Percentiles rank a stretch among this genome's conserved stretches.
phyloP scores from a whole-genome alignment of 2,329 filamentous ascomycete genomes.

The Diaporthe ampelina region DNA sequence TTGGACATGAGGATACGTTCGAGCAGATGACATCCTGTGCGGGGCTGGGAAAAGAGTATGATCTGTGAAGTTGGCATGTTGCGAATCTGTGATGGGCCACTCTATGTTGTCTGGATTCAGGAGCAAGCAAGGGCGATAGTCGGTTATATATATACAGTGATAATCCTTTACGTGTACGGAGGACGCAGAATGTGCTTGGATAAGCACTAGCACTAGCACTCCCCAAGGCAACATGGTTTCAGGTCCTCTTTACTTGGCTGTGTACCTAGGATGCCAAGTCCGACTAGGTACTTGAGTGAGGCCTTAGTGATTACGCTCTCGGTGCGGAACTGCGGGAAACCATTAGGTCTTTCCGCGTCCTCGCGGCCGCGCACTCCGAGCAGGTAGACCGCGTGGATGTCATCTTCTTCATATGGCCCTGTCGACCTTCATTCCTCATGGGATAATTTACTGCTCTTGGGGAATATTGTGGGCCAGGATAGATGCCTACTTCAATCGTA shows the following conservation, averaged over 20 bases:
- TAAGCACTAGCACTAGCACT: not conserved
- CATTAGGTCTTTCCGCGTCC: not conserved
- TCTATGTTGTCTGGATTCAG: not conserved
- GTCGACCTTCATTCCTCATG: not conserved
- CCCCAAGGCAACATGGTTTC: not conserved
- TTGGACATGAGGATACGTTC: constrained; percentile 10
- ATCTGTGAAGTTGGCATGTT: constrained; percentile 13
- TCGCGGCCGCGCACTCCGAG: not conserved
- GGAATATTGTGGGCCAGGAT: not conserved
- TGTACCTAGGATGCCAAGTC: not conserved
- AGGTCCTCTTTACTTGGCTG: not conserved
- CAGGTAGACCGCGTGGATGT: not conserved
- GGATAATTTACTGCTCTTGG: not conserved
- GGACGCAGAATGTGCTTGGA: not conserved
- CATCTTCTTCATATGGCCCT: not conserved
- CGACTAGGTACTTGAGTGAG: not conserved
- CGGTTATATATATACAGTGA: not conserved
- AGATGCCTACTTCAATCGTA: not conserved
- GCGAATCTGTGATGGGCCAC: not conserved
- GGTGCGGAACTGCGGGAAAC: not conserved
- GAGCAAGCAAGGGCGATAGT: not conserved
- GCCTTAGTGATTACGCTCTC: not conserved
- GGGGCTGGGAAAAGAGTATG: constrained; percentile 17
- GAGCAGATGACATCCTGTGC: constrained; percentile 12
- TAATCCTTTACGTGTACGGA: not conserved